These are phyloP conservation scores for Suillus lakei DNA, from an alignment of 768 basidiomycete genomes.

Conservation along the genomic window DNA sequence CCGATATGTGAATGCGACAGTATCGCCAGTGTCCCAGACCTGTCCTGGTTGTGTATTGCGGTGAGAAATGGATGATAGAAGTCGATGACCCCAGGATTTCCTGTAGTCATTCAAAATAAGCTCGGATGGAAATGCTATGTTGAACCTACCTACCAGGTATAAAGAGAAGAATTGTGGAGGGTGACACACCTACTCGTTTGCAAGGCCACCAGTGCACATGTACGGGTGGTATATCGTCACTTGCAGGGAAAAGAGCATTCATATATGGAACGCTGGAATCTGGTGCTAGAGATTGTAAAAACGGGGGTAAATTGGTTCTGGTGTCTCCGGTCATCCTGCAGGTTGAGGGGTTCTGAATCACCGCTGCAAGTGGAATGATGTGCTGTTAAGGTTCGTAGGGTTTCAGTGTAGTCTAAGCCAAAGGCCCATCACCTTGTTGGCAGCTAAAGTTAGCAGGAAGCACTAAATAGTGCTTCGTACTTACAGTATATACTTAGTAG, in stretches of 20 bases:
- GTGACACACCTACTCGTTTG: slow-evolving; percentile 11
- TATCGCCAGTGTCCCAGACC: slow-evolving; percentile 49
- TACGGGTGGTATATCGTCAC: slow-evolving; percentile 38
- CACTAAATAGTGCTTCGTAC: background rate
- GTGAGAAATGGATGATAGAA: slow-evolving; percentile 74
- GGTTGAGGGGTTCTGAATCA: background rate
- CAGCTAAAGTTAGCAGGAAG: background rate
- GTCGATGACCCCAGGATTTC: slow-evolving; percentile 63
- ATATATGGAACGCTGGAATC: slow-evolving; percentile 8
- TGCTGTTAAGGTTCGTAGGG: background rate
- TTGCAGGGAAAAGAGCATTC: slow-evolving; percentile 14
- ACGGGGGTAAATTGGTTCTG: slow-evolving; percentile 3
- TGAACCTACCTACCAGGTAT: slow-evolving; percentile 50
- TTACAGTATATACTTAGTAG: no score
- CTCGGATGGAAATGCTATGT: background rate
- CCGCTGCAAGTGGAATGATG: background rate
- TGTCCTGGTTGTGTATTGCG: slow-evolving; percentile 45
- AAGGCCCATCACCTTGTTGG: background rate
- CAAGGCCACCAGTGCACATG: slow-evolving; percentile 62
- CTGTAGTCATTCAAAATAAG: slow-evolving; percentile 25
- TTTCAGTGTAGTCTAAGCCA: background rate
- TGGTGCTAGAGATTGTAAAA: background rate
- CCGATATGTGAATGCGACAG: slow-evolving; percentile 68
- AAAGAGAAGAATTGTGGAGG: slow-evolving; percentile 47
- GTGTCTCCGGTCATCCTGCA: background rate